Conservation (phyloP, 768 basidiomycete genomes). For the Chalciporus piperatus region DNA sequence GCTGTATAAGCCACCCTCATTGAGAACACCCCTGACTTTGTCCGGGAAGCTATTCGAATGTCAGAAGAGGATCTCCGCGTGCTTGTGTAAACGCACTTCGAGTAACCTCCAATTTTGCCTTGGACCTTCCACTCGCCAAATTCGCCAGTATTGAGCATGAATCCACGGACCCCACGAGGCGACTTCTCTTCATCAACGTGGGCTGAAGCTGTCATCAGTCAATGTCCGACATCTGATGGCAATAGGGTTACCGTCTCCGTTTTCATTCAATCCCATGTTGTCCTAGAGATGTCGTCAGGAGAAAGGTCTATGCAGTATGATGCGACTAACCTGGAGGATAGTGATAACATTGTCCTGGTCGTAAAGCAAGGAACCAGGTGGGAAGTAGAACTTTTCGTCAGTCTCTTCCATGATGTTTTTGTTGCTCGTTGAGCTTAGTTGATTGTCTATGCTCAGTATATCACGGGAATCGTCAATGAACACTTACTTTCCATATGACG, state of each 20-base stretch:
- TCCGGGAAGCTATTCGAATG: slow-evolving; percentile 60
- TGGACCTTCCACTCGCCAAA: slow-evolving; percentile 71
- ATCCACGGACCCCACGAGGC: slow-evolving; percentile 77
- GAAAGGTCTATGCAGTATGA: neutral
- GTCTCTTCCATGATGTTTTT: slow-evolving; percentile 58
- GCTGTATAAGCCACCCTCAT: slow-evolving; percentile 72
- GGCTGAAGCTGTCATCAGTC: slow-evolving; percentile 23
- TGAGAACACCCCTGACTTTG: slow-evolving; percentile 64
- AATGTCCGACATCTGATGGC: neutral
- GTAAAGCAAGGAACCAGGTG: slow-evolving; percentile 46
- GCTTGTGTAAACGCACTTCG: slow-evolving; percentile 38
- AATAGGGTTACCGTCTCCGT: slow-evolving; percentile 40
- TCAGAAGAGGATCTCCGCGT: neutral
- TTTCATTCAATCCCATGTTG: slow-evolving; percentile 76
- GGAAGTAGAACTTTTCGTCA: slow-evolving; percentile 65
- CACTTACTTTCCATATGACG: slow-evolving; percentile 71
- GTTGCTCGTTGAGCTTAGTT: slow-evolving; percentile 60
- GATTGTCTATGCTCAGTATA: neutral
- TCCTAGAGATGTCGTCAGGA: slow-evolving; percentile 43
- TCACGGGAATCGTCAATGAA: neutral
- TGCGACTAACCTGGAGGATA: slow-evolving; percentile 58
- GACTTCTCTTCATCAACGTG: slow-evolving; percentile 58
- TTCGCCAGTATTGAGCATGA: slow-evolving; percentile 58
- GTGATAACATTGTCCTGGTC: slow-evolving; percentile 74
- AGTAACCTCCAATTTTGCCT: slow-evolving; percentile 74